A percentile compares a stretch with the other conserved stretches of the same genome.
phyloP scores from a whole-genome alignment of 1,139 yeast species.

The Suhomyces wounanorum region DNA sequence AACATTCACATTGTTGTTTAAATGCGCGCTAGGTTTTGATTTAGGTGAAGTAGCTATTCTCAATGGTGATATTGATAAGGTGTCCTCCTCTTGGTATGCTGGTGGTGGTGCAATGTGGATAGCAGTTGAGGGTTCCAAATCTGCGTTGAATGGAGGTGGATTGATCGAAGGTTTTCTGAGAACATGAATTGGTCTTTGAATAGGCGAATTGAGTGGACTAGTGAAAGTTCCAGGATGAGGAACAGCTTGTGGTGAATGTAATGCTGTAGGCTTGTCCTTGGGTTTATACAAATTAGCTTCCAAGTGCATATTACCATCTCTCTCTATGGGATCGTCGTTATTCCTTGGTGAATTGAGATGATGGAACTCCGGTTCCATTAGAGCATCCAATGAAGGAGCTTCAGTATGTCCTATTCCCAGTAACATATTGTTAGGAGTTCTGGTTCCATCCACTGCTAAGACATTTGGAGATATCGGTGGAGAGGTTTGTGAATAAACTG shows the following conservation, averaged over 20 bases:
- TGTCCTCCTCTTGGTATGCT: constrained; percentile 39
- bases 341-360: constrained; percentile 30
- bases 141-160: constrained; percentile 48
- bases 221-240: constrained; percentile 45
- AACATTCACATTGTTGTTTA: constrained; percentile 6
- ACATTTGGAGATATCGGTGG: constrained; percentile 59
- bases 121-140: constrained; percentile 30
- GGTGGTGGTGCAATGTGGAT: constrained; percentile 32
- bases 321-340: constrained; percentile 43
- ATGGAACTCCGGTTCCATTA: constrained; percentile 23
- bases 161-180: constrained; percentile 39
- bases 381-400: constrained; percentile 21
- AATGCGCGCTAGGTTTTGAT: not conserved
- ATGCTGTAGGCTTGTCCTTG: constrained; percentile 17
- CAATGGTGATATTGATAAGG: constrained; percentile 32
- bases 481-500: constrained; percentile 26
- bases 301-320: constrained; percentile 48
- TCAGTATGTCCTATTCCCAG: not conserved
- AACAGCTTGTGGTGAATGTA: constrained; percentile 61
- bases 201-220: constrained; percentile 41
- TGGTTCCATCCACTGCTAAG: constrained; percentile 40
- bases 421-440: constrained; percentile 9
- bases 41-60: constrained; percentile 21
- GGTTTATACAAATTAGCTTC: constrained; percentile 68
- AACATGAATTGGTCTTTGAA: constrained; percentile 38